phyloP scores from a whole-genome alignment of 257 asterid genomes.

The Oldenlandia corymbosa region DNA sequence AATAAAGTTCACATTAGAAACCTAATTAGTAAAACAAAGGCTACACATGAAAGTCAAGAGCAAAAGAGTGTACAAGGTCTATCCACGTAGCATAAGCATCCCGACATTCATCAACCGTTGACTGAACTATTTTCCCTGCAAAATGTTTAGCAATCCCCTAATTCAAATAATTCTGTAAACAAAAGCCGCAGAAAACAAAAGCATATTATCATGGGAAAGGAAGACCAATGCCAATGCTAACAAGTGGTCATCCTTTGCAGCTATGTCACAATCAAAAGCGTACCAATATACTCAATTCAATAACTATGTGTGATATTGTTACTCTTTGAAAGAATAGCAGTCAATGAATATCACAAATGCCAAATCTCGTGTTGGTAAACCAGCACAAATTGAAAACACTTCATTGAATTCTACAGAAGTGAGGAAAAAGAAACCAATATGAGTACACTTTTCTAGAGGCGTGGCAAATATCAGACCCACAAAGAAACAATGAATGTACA shows the following conservation, averaged over 20 bases:
- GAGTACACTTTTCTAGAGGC: not conserved
- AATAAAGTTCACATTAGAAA: conserved; percentile 7
- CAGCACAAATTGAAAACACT: not conserved
- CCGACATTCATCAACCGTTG: conserved; percentile 88
- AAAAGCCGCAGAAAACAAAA: not conserved
- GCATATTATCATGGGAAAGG: not conserved
- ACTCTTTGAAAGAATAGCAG: not conserved
- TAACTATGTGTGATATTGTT: not conserved
- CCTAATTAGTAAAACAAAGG: conserved; percentile 10
- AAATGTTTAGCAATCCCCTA: conserved; percentile 23
- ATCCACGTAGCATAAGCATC: conserved; percentile 79
- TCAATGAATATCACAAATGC: not conserved
- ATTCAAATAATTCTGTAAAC: conserved; percentile 5
- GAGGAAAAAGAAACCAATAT: not conserved
- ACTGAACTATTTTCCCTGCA: conserved; percentile 97
- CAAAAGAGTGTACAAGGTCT: conserved; percentile 45
- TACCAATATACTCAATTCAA: not conserved
- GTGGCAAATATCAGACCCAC: not conserved
- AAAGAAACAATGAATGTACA: too few relatives aligned
- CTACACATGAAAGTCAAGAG: conserved; percentile 10
- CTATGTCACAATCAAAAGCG: not conserved
- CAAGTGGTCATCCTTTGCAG: not conserved
- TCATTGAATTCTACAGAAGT: not conserved
- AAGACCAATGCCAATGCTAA: not conserved
- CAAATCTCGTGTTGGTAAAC: not conserved